Percentiles rank a stretch among this genome's conserved stretches.
phyloP scores from a whole-genome alignment of 345 rosid genomes.

The Limnanthes douglasii region DNA sequence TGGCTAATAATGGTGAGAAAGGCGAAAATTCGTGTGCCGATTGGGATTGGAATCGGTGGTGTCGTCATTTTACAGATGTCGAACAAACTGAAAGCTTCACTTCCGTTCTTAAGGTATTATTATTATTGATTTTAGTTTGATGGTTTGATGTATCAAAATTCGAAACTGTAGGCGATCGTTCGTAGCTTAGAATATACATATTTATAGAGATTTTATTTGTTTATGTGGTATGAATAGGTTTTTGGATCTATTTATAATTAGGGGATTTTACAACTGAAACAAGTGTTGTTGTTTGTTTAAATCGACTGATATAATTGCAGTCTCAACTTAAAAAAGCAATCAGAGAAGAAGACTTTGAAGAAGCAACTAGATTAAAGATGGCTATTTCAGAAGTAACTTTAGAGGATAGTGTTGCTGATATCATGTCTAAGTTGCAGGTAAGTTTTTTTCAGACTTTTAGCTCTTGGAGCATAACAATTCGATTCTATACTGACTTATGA shows the following conservation, averaged over 20 bases:
- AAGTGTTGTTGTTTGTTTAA: neutral
- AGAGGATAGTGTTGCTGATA: slow-evolving; percentile 58
- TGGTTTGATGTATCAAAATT: too few species aligned
- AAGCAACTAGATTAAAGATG: slow-evolving; percentile 67
- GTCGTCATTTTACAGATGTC: slow-evolving; percentile 64
- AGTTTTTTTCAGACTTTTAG: neutral
- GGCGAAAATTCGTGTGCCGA: slow-evolving; percentile 23
- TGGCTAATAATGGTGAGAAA: slow-evolving; percentile 1
- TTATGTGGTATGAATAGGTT: neutral
- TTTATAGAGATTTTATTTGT: neutral
- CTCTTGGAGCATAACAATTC: slow-evolving; percentile 1
- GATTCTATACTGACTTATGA: slow-evolving; percentile 1
- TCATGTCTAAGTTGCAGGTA: slow-evolving; percentile 75
- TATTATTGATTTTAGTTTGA: too few species aligned
- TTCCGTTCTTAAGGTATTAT: slow-evolving; percentile 62
- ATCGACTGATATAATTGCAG: slow-evolving; percentile 15
- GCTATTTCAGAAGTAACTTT: slow-evolving; percentile 57
- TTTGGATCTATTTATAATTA: neutral
- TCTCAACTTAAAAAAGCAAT: slow-evolving; percentile 87
- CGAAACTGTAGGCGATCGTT: too few species aligned
- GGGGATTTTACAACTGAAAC: neutral
- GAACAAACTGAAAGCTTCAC: slow-evolving; percentile 65
- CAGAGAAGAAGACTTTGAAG: slow-evolving; percentile 77
- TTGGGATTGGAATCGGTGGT: slow-evolving; percentile 96
- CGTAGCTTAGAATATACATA: too few species aligned